Base-by-base conservation (phyloP, 441 rosid genomes). In the Gossypium gossypioides region DNA sequence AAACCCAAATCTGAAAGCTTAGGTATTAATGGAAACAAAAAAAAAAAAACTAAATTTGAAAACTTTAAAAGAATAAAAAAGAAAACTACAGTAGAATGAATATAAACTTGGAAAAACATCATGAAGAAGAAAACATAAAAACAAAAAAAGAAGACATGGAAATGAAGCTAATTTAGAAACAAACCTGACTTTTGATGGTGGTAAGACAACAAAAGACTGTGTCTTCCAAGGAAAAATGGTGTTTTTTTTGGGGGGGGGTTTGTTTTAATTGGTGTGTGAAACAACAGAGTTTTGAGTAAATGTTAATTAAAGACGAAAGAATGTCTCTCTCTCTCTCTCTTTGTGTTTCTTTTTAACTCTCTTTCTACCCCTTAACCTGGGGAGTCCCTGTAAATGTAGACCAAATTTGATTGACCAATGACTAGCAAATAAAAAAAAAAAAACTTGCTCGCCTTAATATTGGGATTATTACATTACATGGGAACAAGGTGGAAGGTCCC, bases 101-200 rank as follows among this genome's bases (percentile, higher is more conserved):
- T 9, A 19, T 2, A 9, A 62, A 29, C 55, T 15, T 32, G 40
- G 13, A 65, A 48, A 66, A 66, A 9, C 40, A 48, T 18, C 60
- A 2, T 40, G 48, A 37, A 15, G 44, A n/a, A 18, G 44, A 19
- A 18, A 18, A 16, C 34, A 51, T 4, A 5, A 10, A 2, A 18
- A 19, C 7, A 16, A 16, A 16, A 5, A 66, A 42, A 34, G 8
- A 4, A 55, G 50, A 27, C 2, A 32, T 6, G 37, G 65, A 57
- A 63, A 16, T 4, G 34, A 59, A 13, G 6, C 21, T 37, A 50
- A 62, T 12, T 15, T 27, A 55, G 37, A 54, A 40, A 15, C 21
- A 52, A 75, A 69, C 64, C 60, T 75, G 72, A 13, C 1, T 56
- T 57, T 57, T 57, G 32, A 37, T 56, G 52, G 19, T 12, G 64